A percentile compares a stretch with the other conserved stretches of the same genome.
Evolutionary conservation across 2,329 filamentous ascomycete species (phyloP).

Genomic region (Gyromitra esculenta): DNA sequence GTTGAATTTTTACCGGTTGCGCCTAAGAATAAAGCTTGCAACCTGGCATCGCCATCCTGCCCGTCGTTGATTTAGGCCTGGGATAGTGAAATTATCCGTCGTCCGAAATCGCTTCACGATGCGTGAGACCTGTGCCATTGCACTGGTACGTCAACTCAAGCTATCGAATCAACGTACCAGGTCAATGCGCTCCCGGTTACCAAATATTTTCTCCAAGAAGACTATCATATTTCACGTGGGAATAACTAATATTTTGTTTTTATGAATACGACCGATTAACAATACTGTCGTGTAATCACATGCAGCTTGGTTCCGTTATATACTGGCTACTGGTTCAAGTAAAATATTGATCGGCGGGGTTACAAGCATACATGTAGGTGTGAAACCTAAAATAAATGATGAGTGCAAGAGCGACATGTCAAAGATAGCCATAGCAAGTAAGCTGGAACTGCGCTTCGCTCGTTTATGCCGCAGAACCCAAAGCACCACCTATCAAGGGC

Average conservation of each 20-base stretch:
- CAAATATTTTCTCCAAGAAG: slow-evolving; percentile 19
- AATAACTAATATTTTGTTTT: neutral
- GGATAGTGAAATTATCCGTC: too few species aligned
- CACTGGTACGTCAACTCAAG: neutral
- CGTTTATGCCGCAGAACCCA: neutral
- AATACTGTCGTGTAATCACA: slow-evolving; percentile 18
- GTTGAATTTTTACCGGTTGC: slow-evolving; percentile 8
- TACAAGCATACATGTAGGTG: neutral
- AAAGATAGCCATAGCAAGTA: neutral
- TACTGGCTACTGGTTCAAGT: neutral
- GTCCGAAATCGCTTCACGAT: too few species aligned
- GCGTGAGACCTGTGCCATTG: too few species aligned
- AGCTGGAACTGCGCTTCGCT: slow-evolving; percentile 5
- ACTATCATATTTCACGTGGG: slow-evolving; percentile 37
- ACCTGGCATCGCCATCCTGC: neutral
- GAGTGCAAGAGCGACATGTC: neutral
- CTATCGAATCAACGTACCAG: slow-evolving; percentile 30
- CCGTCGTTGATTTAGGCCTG: slow-evolving; percentile 14
- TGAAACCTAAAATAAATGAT: slow-evolving; percentile 19
- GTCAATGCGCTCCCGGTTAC: slow-evolving; percentile 43
- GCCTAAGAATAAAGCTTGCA: slow-evolving; percentile 16
- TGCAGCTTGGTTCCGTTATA: neutral
- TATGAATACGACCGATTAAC: neutral
- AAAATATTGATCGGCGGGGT: slow-evolving; percentile 22
- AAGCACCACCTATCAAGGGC: slow-evolving; percentile 3